Base-by-base conservation (phyloP, 169 alveolate species). In the Plasmodium billcollinsi region DNA sequence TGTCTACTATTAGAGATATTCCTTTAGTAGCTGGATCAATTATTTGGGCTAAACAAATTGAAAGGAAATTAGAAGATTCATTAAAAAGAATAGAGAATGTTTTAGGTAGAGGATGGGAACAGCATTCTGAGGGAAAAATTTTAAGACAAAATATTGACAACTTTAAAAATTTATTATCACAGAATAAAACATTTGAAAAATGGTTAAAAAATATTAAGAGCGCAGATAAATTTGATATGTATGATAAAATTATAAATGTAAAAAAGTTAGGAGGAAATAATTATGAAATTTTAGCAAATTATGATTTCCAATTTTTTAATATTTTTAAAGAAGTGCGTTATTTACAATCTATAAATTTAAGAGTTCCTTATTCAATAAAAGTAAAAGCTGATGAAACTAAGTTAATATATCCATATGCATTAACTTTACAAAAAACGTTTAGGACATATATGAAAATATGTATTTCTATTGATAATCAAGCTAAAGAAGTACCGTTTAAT, bases 41-140 rank as follows among this genome's bases (percentile, higher is more conserved):
- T 20, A 97, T 98, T 1, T 98, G 99, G 99, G 96, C 96, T 47
- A 96, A 94, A 66, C 97, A 97, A 91, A 94, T 98, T 59, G 96
- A 96, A 89, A 94, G 96, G 24, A 95, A 96, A 71, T 96, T 97
- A 33, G 91, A 94, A 52, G 94, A 93, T 47, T 97, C 97, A 56
- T 89, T 95, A 88, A 89, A 93, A 20, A 93, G 97, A 90, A 96
- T 96, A 14, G 97, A 96, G 70, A 96, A 95, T 88, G 98, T 98
- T 8, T 92, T 98, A 50, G 99, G 99, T 15, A 95, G 97, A 69
- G 96, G 97, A 52, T 97, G 99, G 99, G 98, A 97, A 72, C 96
- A 96, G 67, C 98, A 97, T 88, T 93, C 95, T 58, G 98, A 98
- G 66, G 99, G 99, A 3, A 96, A 97, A 90, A 96, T 95, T 66